A percentile compares a stretch with the other conserved stretches of the same genome.
Evolutionary conservation across 208 protist species (phyloP).

Genomic region (Crithidia fasciculata): DNA sequence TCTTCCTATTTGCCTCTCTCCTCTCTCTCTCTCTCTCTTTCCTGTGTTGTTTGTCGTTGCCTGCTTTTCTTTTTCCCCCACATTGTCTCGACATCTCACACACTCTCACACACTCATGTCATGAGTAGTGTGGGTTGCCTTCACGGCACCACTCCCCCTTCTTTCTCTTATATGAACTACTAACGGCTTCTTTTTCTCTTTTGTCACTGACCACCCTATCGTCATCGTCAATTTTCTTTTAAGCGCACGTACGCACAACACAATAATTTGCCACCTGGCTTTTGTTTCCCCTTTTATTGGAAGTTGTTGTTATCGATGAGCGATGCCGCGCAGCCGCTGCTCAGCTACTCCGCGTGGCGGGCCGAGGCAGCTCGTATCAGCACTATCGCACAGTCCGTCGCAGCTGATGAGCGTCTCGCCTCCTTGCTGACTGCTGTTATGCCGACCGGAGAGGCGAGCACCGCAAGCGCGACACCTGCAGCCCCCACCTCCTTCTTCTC

Average conservation of each 20-base stretch:
- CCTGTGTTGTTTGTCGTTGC: background rate
- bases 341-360: slow-evolving; percentile 28
- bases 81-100: no score
- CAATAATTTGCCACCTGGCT: background rate
- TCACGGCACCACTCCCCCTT: no score
- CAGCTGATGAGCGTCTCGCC: slow-evolving; percentile 2
- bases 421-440: slow-evolving; percentile 6
- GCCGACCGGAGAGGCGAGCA: no score
- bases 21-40: no score
- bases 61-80: slow-evolving; percentile 6
- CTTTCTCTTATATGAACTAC: no score
- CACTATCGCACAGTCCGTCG: slow-evolving; percentile 5
- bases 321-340: background rate
- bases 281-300: no score
- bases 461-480: no score
- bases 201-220: background rate
- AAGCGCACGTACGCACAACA: background rate
- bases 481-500: slow-evolving; percentile 3
- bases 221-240: slow-evolving; percentile 2
- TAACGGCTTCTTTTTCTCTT: slow-evolving; percentile 7
- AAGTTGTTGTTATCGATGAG: slow-evolving; percentile 1
- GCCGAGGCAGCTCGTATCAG: slow-evolving; percentile 14
- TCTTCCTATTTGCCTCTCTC: no score
- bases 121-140: no score
- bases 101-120: no score